phyloP scores from a whole-genome alignment of 352 stramenopile genomes.

The Globisporangium sylvaticum region DNA sequence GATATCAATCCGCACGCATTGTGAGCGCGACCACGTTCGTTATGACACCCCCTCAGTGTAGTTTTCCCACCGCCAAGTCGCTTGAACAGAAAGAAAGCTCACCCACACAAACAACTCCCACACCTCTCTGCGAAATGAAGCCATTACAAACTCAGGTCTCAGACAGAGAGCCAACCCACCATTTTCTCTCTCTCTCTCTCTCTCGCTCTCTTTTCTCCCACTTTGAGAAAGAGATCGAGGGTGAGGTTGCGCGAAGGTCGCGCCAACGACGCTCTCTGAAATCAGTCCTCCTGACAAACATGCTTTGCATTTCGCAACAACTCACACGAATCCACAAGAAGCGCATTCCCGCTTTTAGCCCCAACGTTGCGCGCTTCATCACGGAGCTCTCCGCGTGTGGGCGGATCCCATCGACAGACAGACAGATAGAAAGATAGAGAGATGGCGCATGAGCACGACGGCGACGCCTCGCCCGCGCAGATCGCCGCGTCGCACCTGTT shows the following conservation, averaged over 20 bases:
- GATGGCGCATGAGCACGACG: conserved; percentile 1
- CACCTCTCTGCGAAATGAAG: not conserved
- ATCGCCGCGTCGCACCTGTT: conserved; percentile 49
- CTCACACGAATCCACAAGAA: not conserved
- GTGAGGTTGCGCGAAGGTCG: conserved; percentile 8
- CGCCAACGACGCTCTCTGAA: not conserved
- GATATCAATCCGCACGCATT: not conserved
- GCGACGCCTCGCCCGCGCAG: not conserved
- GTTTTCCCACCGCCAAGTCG: too few relatives aligned
- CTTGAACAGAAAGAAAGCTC: too few relatives aligned
- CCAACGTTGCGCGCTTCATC: not conserved
- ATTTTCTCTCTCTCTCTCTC: not conserved
- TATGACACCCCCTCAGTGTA: too few relatives aligned
- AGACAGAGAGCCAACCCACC: not conserved
- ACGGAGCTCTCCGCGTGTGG: not conserved
- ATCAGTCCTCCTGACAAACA: conserved; percentile 3
- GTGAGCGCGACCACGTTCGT: too few relatives aligned
- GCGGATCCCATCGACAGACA: not conserved
- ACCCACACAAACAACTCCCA: too few relatives aligned
- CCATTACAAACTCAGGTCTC: not conserved
- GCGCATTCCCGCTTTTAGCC: not conserved
- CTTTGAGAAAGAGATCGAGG: not conserved
- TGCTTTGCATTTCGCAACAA: not conserved
- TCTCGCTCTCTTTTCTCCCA: not conserved
- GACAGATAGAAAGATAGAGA: not conserved